A percentile compares a stretch with the other conserved stretches of the same genome.
Evolutionary conservation across 768 basidiomycete genomes (phyloP).

Genomic region (Hypsizygus marmoreus): DNA sequence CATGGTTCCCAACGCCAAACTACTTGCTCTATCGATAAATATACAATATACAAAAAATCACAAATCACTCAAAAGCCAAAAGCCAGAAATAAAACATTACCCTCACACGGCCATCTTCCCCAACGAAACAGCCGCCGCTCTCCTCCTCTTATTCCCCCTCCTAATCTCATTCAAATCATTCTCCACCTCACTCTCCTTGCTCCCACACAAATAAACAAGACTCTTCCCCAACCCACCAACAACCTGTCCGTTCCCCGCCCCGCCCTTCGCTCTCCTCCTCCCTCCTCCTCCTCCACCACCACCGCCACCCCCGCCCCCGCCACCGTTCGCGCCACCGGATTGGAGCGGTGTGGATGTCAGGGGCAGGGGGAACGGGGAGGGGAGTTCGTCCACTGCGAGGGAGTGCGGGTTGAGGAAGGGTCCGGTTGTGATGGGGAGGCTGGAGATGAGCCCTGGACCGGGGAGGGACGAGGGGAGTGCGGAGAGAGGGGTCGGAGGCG

Average conservation of each 20-base stretch:
- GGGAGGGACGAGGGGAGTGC: conserved; percentile 32
- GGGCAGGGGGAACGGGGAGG: conserved; percentile 80
- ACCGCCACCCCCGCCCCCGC: conserved; percentile 30
- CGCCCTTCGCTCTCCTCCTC: conserved; percentile 55
- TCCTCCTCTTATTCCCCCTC: conserved; percentile 66
- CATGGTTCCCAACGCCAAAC: no score
- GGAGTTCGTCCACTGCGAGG: conserved; percentile 82
- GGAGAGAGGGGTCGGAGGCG: conserved; percentile 72
- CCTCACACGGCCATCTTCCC: conserved; percentile 20
- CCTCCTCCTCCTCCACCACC: conserved; percentile 45
- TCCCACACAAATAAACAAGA: conserved; percentile 50
- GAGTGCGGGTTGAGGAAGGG: conserved; percentile 83
- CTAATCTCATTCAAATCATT: conserved; percentile 78
- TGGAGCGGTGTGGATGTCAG: conserved; percentile 58
- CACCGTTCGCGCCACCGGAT: conserved; percentile 24
- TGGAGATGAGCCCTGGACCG: conserved; percentile 37
- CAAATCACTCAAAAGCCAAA: no score
- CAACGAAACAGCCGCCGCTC: conserved; percentile 34
- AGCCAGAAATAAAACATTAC: no score
- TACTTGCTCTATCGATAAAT: no score
- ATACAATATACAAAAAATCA: no score
- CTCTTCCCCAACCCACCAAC: conserved; percentile 78
- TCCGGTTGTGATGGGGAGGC: conserved; percentile 65
- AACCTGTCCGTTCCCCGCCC: conserved; percentile 55
- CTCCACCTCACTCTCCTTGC: conserved; percentile 74